Evolutionary conservation across 208 protist species (phyloP), one percentile per base, ranked within the genome.

Genomic region (Balamuthia mandrillaris): DNA sequence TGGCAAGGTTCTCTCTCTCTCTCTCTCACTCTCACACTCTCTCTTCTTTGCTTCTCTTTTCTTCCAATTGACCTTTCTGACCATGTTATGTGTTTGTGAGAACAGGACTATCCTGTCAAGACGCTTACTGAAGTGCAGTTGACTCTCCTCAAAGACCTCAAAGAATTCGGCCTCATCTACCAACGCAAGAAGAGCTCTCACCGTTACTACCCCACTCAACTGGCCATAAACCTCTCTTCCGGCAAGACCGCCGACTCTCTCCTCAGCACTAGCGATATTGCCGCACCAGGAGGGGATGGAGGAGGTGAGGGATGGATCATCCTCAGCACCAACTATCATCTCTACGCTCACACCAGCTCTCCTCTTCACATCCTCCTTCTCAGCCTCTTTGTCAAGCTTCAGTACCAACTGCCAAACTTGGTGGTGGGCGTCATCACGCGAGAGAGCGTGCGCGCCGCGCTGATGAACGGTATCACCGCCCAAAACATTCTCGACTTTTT

Each of bases 301-400:
- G n/a, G n/a, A n/a, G n/a, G 35, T 14, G 78, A 84, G 42, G 78
- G 78, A 1, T 84, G 65, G 44, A 68, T 84, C 78, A 70, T 84
- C 3, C 47, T 84, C 12, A 56, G 65, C 27, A 66, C 60, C 42
- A 51, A 84, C 47, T 84, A 84, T 24, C 60, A 56, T 31, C 12
- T 84, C n/a, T 84, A 84, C 52, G 78, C 78, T 27, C 68, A 84
- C 35, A 84, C 78, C 16, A 39, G 44, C 18, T 60, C 44, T 33
- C 54, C 78, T 4, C 44, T 83, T 14, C 33, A 49, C 33, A 3
- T 56, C n/a, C 47, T 61, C 2, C 51, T 44, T 24, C 35, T 68
- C 12, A 81, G 51, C 21, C 39, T 81, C 24, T 81, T 66, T 27
- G 33, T 39, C 3, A 21, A 49, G 37, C 44, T 66, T n/a, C 24